Conservation (phyloP, 2,329 filamentous ascomycete genomes). For the Colletotrichum euphorbiae region DNA sequence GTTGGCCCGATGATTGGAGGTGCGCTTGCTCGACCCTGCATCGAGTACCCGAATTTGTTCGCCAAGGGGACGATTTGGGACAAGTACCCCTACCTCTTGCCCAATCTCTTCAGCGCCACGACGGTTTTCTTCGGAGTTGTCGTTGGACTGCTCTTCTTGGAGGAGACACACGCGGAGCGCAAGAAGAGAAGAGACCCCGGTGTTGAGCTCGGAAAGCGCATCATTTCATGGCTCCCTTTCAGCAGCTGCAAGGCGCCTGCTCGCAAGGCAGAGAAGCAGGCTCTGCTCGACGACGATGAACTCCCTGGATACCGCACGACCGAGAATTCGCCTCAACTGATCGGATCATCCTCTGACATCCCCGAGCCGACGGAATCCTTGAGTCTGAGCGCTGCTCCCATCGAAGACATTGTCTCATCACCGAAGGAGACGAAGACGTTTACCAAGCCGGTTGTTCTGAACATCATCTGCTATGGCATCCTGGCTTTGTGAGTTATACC, state of each 20-base stretch:
- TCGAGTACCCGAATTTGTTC: constrained; percentile 83
- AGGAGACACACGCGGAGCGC: constrained; percentile 91
- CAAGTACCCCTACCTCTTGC: constrained; percentile 87
- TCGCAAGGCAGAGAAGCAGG: constrained; percentile 66
- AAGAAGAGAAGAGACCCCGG: constrained; percentile 82
- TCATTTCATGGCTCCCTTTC: constrained; percentile 62
- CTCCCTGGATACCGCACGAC: constrained; percentile 76
- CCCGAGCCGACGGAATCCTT: constrained; percentile 50
- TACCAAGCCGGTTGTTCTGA: constrained; percentile 85
- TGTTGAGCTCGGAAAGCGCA: constrained; percentile 78
- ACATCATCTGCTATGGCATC: constrained; percentile 91
- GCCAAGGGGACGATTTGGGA: constrained; percentile 82
- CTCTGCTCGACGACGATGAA: constrained; percentile 72
- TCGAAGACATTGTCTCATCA: background rate
- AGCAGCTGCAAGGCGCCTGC: constrained; percentile 50
- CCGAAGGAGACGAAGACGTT: constrained; percentile 68
- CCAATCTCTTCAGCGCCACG: constrained; percentile 89
- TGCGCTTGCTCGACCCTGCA: constrained; percentile 86
- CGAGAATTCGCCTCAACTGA: constrained; percentile 64
- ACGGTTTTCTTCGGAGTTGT: constrained; percentile 81
- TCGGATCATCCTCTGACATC: constrained; percentile 48
- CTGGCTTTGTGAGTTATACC: constrained; percentile 84
- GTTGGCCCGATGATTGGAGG: constrained; percentile 93
- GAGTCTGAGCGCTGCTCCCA: constrained; percentile 44
- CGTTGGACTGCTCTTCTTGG: constrained; percentile 86